Evolutionary conservation across 2,329 filamentous ascomycete species (phyloP).

Genomic region (Stachybotrys chartarum): DNA sequence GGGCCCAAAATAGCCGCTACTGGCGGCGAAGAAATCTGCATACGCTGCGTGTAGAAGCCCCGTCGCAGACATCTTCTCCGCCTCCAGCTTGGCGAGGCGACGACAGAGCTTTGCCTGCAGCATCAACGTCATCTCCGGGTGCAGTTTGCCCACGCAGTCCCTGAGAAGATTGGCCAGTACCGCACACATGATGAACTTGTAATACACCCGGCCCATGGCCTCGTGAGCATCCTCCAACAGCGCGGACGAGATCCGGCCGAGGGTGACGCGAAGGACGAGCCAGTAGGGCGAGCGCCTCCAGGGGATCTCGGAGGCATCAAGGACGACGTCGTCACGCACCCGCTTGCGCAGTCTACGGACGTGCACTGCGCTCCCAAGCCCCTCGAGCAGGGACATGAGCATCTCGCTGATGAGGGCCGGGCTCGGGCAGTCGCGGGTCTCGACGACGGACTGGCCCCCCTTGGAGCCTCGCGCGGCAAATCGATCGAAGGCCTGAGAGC

Average conservation of each 20-base stretch:
- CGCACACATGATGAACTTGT: conserved; percentile 50
- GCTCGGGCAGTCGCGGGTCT: conserved; percentile 49
- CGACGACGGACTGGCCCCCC: conserved; percentile 36
- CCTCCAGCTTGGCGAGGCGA: conserved; percentile 50
- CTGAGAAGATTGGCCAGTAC: conserved; percentile 39
- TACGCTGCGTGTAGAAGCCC: background rate
- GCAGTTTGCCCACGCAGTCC: conserved; percentile 16
- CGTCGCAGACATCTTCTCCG: conserved; percentile 1
- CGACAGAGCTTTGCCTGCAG: conserved; percentile 44
- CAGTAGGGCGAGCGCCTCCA: conserved; percentile 59
- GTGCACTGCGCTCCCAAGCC: conserved; percentile 33
- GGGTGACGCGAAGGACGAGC: conserved; percentile 52
- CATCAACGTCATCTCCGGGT: conserved; percentile 11
- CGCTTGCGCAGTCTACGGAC: conserved; percentile 43
- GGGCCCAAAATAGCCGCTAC: background rate
- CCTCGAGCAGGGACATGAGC: conserved; percentile 53
- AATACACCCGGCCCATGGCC: conserved; percentile 31
- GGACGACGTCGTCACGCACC: conserved; percentile 55
- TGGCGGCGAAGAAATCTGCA: conserved; percentile 2
- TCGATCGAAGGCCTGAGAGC: conserved; percentile 40
- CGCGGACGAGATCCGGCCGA: conserved; percentile 42
- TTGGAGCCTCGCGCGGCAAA: conserved; percentile 48
- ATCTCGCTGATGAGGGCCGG: conserved; percentile 53
- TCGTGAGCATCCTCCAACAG: conserved; percentile 23
- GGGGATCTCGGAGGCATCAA: conserved; percentile 37